Conservation (phyloP, 192 early-diverging fungal species). For the Podila horticola region DNA sequence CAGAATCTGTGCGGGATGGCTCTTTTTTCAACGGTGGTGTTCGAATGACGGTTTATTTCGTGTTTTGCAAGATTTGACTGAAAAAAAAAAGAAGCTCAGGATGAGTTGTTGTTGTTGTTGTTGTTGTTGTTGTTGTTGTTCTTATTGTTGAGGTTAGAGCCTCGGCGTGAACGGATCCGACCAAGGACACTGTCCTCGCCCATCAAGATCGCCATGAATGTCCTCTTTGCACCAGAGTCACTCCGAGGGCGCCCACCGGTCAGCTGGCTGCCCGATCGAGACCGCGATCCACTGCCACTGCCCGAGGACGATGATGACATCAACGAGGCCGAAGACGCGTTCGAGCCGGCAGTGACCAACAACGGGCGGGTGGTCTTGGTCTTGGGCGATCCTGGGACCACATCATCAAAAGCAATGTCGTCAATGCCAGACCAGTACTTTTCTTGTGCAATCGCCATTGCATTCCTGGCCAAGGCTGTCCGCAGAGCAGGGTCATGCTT, state of each 20-base stretch:
- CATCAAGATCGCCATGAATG: slow-evolving; percentile 46
- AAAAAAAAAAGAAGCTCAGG: neutral
- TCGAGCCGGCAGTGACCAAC: neutral
- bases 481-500: slow-evolving; percentile 46
- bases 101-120: slow-evolving; percentile 5
- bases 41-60: too few species aligned
- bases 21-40: too few species aligned
- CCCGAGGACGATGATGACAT: slow-evolving; percentile 4
- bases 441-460: slow-evolving; percentile 45
- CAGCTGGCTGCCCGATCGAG: slow-evolving; percentile 9
- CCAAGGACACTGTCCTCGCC: slow-evolving; percentile 45
- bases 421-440: slow-evolving; percentile 51
- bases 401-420: slow-evolving; percentile 42
- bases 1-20: too few species aligned
- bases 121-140: slow-evolving; percentile 2
- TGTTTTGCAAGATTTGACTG: neutral
- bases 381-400: slow-evolving; percentile 26
- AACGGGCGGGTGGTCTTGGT: neutral
- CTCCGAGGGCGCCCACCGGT: slow-evolving; percentile 30
- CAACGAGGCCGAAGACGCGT: neutral
- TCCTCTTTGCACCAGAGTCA: slow-evolving; percentile 34
- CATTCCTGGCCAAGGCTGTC: slow-evolving; percentile 37
- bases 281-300: neutral
- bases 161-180: slow-evolving; percentile 21
- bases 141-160: slow-evolving; percentile 16